phyloP scores from a whole-genome alignment of 2,329 filamentous ascomycete species.

The Pseudogymnoascus sp. region DNA sequence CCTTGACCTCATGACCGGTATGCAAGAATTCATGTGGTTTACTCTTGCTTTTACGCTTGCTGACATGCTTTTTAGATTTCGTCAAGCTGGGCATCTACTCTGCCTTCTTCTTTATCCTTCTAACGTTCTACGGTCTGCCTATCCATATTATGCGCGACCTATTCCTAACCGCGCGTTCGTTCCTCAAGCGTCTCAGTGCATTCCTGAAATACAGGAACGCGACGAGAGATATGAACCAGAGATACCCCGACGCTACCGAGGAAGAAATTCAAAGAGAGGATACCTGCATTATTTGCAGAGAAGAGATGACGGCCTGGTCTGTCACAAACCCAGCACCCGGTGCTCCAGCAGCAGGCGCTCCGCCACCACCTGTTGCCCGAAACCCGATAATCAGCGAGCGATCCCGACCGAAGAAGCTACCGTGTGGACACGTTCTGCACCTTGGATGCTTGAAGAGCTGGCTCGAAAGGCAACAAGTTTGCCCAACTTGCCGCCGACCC shows the following conservation, averaged over 20 bases:
- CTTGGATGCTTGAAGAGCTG: conserved; percentile 92
- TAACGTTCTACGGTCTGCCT: conserved; percentile 88
- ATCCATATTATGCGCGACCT: conserved; percentile 96
- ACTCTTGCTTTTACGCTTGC: neutral
- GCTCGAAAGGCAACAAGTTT: conserved; percentile 95
- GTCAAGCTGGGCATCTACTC: conserved; percentile 84
- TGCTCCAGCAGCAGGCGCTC: conserved; percentile 25
- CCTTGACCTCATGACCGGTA: conserved; percentile 74
- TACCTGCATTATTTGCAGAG: conserved; percentile 94
- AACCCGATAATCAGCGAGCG: conserved; percentile 60
- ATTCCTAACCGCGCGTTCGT: conserved; percentile 87
- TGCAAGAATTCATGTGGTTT: conserved; percentile 22
- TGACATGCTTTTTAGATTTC: conserved; percentile 52
- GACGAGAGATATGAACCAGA: conserved; percentile 83
- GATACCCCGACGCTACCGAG: conserved; percentile 80
- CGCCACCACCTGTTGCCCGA: conserved; percentile 27
- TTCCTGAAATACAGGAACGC: conserved; percentile 86
- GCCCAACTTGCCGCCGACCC: conserved; percentile 82
- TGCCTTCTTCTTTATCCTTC: conserved; percentile 85
- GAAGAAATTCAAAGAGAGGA: conserved; percentile 81
- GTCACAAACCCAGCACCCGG: conserved; percentile 37
- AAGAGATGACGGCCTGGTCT: conserved; percentile 82
- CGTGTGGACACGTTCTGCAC: conserved; percentile 91
- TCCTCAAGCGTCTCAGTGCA: conserved; percentile 80
- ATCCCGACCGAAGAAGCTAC: conserved; percentile 85